These are phyloP conservation scores for Fusarium sp. DNA, from an alignment of 2,329 filamentous ascomycete genomes.

Conservation along the genomic window DNA sequence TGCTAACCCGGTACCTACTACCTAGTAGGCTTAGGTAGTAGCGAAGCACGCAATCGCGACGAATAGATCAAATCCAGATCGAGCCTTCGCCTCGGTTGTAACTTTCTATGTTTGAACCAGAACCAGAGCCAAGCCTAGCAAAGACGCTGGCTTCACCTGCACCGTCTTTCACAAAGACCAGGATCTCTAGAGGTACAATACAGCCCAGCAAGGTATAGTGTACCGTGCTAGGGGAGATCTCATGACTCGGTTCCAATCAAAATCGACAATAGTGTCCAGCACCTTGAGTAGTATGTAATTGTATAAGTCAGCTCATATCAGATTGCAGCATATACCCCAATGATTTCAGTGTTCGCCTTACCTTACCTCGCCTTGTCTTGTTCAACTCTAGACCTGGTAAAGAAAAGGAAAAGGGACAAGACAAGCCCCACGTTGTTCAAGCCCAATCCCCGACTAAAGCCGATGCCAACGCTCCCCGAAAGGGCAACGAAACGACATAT, in stretches of 20 bases:
- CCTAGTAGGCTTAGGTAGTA: not conserved
- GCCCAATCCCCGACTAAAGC: conserved; percentile 39
- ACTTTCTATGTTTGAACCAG: conserved; percentile 5
- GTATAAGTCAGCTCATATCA: conserved; percentile 31
- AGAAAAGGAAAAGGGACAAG: not conserved
- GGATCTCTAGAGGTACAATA: conserved; percentile 3
- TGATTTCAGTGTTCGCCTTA: conserved; percentile 19
- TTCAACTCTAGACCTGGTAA: not conserved
- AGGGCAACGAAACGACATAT: conserved; percentile 50
- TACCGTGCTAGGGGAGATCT: conserved; percentile 30
- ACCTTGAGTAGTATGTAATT: conserved; percentile 33
- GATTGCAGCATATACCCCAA: conserved; percentile 19
- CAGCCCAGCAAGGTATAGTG: conserved; percentile 2
- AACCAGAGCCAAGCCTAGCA: not conserved
- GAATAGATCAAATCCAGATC: conserved; percentile 1
- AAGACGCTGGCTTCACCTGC: not conserved
- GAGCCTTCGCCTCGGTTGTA: not conserved
- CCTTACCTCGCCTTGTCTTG: not conserved
- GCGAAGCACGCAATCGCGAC: conserved; percentile 3
- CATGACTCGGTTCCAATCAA: conserved; percentile 41
- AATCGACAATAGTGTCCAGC: conserved; percentile 19
- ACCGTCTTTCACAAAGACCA: not conserved
- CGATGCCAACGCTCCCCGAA: conserved; percentile 46
- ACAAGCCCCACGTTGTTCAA: conserved; percentile 29
- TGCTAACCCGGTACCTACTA: not conserved